Base-by-base conservation (phyloP, 768 basidiomycete genomes). In the Tulasnella sp. region DNA sequence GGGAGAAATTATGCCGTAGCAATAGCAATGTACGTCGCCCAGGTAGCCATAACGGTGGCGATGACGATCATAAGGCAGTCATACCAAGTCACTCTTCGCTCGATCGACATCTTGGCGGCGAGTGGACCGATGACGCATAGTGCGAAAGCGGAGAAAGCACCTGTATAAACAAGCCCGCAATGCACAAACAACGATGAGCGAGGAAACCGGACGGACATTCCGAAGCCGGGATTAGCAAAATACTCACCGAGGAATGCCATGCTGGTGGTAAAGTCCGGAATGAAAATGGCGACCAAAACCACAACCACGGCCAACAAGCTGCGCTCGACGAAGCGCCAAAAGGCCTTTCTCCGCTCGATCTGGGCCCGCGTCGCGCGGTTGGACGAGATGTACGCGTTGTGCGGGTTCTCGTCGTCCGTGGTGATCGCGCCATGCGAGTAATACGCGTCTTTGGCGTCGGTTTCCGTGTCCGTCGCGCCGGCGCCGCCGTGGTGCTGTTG, bases 231-330 rank as follows among this genome's bases (percentile, higher is more conserved):
- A n/a, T n/a, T n/a, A n/a, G n/a, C n/a, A n/a, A n/a, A n/a, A n/a
- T n/a, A n/a, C 78, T 42, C 72, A 79, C 78, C 97, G 76, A 98
- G 87, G 84, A 98, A 94, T 1, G 95, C 94, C 93, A 96, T 95
- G 85, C 92, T 87, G 6, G 91, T 88, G 81, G 92, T 91, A 85
- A 97, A 97, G 77, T 93, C 89, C 7, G 95, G 95, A 31, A 96
- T 84, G 75, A 89, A 84, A 79, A 95, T 92, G 27, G 96, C 95
- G 36, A 92, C 90, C 42, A 85, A 84, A 18, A 94, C 91, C 34
- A 92, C 89, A 44, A 91, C 82, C 14, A 88, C 81, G 0, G 92
- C 90, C 68, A 96, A 84, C 75, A 86, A 81, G 36, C 91, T 85
- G 75, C 95, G 88, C 81, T 92, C 92, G 46, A 91, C 74, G 71